Base-by-base conservation (phyloP, 2,329 filamentous ascomycete species). In the Simplicillium aogashimaense region DNA sequence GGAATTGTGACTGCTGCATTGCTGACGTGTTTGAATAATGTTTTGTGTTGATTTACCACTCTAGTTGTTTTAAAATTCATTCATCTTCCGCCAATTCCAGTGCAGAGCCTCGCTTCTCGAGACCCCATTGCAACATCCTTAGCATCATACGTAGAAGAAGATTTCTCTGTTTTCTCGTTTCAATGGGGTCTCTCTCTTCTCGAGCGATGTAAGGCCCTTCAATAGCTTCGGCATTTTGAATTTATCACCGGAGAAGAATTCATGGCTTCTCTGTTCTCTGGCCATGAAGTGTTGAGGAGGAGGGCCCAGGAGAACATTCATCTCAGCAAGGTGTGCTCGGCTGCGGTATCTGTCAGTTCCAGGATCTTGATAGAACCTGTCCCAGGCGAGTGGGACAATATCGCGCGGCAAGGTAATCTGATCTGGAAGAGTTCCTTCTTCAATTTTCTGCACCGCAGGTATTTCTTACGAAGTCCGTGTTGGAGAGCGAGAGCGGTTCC, bases 321-420 rank as follows among this genome's bases (percentile, higher is more conserved):
- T 70, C 42, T 73, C 65, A 1, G 67, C 66, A 15, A 74, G 61
- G 48, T 70, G 68, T 0, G 65, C 65, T 39, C 64, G 56, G 39
- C 61, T 66, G 9, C 60, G 51, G 36, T 71, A 72, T 0, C 28
- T 53, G 11, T 63, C 36, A 32, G 49, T 43, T 45, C 65, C 58
- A 1, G 59, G 56, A 37, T 69, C 65, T 0, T 57, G 32, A 33
- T 63, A 57, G 3, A 55, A 56, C 43, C 72, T 74, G 18, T 74
- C 50, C 17, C 58, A 60, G 0, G 46, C 53, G 3, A 66, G 64
- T 54, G 74, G 62, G 40, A 64, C 72, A 2, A 73, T 34, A 37
- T 72, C 56, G 70, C 68, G 74, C 20, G 69, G 61, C 67, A 70
- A 40, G 9, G 16, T 40, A 25, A 25, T 9, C 5, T 25, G 9